Base-by-base conservation (phyloP, 2,329 filamentous ascomycete species). In the Colletotrichum phormii region DNA sequence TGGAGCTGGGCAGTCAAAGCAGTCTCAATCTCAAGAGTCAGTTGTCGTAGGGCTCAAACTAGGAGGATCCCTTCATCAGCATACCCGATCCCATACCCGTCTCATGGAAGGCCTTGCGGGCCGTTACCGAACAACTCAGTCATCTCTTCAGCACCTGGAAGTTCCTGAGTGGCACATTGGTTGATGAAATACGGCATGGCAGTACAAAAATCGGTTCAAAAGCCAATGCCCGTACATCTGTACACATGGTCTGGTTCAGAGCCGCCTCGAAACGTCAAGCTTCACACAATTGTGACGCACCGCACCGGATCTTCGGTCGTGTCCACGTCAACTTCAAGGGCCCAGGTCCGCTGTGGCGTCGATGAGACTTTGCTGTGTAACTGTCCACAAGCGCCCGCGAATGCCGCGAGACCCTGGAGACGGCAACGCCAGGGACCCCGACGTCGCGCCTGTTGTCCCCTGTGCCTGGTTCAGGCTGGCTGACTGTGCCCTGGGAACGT, bases 241-340 rank as follows among this genome's bases (percentile, higher is more conserved):
- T 22, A 22, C 26, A 51, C 60, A 37, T 9, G 22, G 46, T 33
- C 37, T 9, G 22, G 46, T 33, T 26, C 4, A 42, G 33, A 26
- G 29, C 18, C 22, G 29, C 24, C 24, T 22, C 29, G n/a, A 24
- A 18, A 57, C 51, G 12, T 51, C 7, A 11, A n/a, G 49, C 26
- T 51, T 53, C 7, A 60, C 55, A 13, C 51, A 29, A 63, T 33
- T 42, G 29, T 49, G 42, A 49, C 42, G 35, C 57, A 46, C 22
- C 22, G 33, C 26, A n/a, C 59, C 49, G 35, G 46, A 18, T n/a
- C 37, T 33, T 22, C 7, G 61, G 53, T 22, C 11, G 24, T 46
- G 31, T 55, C 62, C 33, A 66, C 62, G 62, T 60, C 62, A 60
- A 66, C 67, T 22, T 66, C 62, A 59, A 58, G 61, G 61, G 67